Percentiles rank a stretch among this genome's conserved stretches.
Evolutionary conservation across 1,284 basidiomycete genomes (phyloP).

Genomic region (Prillingera fragicola): DNA sequence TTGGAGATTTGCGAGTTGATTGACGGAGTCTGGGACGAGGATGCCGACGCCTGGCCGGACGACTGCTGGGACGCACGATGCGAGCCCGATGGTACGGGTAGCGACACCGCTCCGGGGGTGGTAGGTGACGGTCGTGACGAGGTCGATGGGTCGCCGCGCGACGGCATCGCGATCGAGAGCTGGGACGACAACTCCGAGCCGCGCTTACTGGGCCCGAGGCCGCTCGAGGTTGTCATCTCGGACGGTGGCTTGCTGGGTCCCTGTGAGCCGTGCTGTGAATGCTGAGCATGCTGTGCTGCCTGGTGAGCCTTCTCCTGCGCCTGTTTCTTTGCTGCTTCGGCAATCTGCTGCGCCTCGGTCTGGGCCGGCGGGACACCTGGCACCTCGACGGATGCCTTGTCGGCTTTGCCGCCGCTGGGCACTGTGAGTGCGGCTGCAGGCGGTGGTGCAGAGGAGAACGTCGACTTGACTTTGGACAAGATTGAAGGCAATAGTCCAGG

Average conservation of each 20-base stretch:
- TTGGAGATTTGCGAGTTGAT: slow-evolving; percentile 9
- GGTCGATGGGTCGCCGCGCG: slow-evolving; percentile 1
- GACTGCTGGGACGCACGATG: background rate
- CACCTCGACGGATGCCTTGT: slow-evolving; percentile 4
- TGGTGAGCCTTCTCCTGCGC: slow-evolving; percentile 3
- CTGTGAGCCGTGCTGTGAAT: slow-evolving; percentile 1
- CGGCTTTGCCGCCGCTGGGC: background rate
- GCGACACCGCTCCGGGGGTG: too few relatives aligned
- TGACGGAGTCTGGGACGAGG: slow-evolving; percentile 12
- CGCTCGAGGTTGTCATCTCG: slow-evolving; percentile 5
- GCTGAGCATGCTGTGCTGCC: background rate
- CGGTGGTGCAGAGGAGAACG: slow-evolving; percentile 27
- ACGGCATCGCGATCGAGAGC: slow-evolving; percentile 1
- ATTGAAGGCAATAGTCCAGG: slow-evolving; percentile 43
- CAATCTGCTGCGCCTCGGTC: slow-evolving; percentile 42
- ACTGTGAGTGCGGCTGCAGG: background rate
- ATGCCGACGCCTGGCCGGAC: slow-evolving; percentile 5
- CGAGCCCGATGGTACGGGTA: background rate
- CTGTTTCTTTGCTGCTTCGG: slow-evolving; percentile 29
- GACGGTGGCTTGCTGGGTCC: background rate
- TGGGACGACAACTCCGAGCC: background rate
- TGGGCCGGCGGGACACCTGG: slow-evolving; percentile 5
- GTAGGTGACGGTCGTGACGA: too few relatives aligned
- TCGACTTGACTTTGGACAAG: slow-evolving; percentile 46
- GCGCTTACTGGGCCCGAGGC: background rate